These are phyloP conservation scores for Syzygium grande DNA, from an alignment of 345 rosid genomes.

Conservation along the genomic window DNA sequence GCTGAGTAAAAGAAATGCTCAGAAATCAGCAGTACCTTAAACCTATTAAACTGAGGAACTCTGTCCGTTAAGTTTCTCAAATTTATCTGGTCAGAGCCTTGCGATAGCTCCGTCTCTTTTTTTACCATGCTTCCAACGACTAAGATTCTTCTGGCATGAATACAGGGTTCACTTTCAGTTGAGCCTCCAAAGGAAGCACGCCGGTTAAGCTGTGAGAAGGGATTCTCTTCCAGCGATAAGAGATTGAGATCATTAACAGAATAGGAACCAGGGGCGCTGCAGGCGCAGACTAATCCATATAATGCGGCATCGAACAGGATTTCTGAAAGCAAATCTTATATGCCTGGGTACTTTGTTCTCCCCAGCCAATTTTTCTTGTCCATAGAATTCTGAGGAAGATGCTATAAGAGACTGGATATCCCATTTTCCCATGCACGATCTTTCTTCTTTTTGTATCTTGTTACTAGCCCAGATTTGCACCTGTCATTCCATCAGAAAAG, in stretches of 20 bases:
- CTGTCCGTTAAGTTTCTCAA: conserved; percentile 64
- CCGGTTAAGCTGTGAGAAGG: conserved; percentile 60
- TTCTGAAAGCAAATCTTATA: conserved; percentile 63
- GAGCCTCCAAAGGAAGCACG: conserved; percentile 88
- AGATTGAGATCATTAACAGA: conserved; percentile 76
- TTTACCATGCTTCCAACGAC: conserved; percentile 58
- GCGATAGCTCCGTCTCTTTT: conserved; percentile 29
- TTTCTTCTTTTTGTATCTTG: conserved; percentile 71
- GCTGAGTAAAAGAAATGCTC: background rate
- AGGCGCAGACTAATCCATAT: conserved; percentile 78
- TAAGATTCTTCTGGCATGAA: conserved; percentile 80
- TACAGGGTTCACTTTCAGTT: conserved; percentile 54
- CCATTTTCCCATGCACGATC: conserved; percentile 88
- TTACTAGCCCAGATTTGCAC: conserved; percentile 97
- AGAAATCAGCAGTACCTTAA: conserved; percentile 44
- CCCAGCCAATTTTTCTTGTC: conserved; percentile 49
- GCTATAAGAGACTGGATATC: conserved; percentile 64
- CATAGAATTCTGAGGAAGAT: conserved; percentile 65
- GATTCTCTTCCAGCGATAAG: conserved; percentile 78
- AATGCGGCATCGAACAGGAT: conserved; percentile 77
- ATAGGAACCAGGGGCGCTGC: conserved; percentile 73
- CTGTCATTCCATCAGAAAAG: conserved; percentile 24
- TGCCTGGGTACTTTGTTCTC: conserved; percentile 70
- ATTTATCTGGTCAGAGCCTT: conserved; percentile 46
- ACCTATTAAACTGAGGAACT: conserved; percentile 72